Evolutionary conservation across 2,329 filamentous ascomycete genomes (phyloP), one percentile per base, ranked within the genome.

Genomic region (Pyrenochaeta sp.): DNA sequence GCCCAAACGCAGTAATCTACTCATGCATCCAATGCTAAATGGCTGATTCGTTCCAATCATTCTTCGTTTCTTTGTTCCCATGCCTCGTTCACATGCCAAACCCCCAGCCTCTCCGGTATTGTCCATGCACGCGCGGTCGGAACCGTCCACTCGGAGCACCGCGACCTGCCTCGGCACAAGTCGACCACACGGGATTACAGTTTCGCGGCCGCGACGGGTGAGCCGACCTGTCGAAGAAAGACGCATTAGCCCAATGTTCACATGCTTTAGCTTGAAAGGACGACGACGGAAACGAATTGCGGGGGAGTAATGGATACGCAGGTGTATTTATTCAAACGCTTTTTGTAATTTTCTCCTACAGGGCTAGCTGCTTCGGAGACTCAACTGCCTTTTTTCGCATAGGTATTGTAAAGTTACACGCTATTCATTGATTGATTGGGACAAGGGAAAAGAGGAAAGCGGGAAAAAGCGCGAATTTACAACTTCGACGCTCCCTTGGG

Each of bases 401-500:
- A n/a, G 17, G n/a, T 48, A 40, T 51, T 47, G 48, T 51, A 56
- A 38, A 50, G 28, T 49, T 50, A 52, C 35, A 44, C 4, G 14
- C 17, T 11, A 29, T 15, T 11, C 26, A 34, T 2, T 14, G n/a
- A 23, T 26, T 6, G 0, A 1, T 7, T 14, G 31, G 9, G 7
- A 19, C 20, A 26, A 39, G 34, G 38, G 29, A 34, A 47, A 10
- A 6, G 17, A 29, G 15, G 29, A 23, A 41, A 11, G 24, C 7
- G 7, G 21, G n/a, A 27, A 28, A 35, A 19, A n/a, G 11, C 28
- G 31, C 20, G 23, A 20, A 19, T 35, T 35, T 70, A 75, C 59
- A 75, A 65, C 68, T 79, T 79, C 31, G 76, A 67, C 26, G 76
- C 76, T 48, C 74, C 71, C n/a, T 85, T 82, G 48, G 84, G 79